phyloP scores from a whole-genome alignment of 169 alveolate species.

The Plasmodium blacklocki region DNA sequence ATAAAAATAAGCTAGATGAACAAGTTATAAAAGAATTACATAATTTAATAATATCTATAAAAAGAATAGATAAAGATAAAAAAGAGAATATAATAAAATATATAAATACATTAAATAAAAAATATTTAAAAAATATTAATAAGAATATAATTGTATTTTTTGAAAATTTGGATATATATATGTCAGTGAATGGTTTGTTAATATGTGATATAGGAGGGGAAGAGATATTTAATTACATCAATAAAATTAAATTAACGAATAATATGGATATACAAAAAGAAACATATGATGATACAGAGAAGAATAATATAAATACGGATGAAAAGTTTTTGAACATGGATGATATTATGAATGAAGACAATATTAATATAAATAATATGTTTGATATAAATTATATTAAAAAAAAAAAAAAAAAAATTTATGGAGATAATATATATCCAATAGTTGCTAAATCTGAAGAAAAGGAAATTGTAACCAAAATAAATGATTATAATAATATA shows the following conservation, averaged over 20 bases:
- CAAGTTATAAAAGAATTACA: conserved; percentile 15
- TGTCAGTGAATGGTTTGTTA: conserved; percentile 58
- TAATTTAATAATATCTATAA: conserved; percentile 26
- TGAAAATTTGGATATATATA: conserved; percentile 54
- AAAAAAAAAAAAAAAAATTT: conserved; percentile 77
- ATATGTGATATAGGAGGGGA: conserved; percentile 71
- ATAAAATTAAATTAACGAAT: conserved; percentile 2
- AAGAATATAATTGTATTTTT: conserved; percentile 29
- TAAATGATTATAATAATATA: not conserved
- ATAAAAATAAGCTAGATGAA: not conserved
- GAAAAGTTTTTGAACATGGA: not conserved
- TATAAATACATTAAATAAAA: conserved; percentile 49
- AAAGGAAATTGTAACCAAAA: not conserved
- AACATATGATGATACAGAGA: not conserved
- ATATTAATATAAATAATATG: conserved; percentile 54
- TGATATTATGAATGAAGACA: not conserved
- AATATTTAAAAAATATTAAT: conserved; percentile 26
- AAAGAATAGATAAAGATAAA: conserved; percentile 18
- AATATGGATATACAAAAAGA: not conserved
- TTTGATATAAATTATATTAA: conserved; percentile 79
- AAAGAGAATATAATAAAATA: conserved; percentile 32
- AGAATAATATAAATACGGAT: not conserved
- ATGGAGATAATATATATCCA: conserved; percentile 82
- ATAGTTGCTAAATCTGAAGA: conserved; percentile 23
- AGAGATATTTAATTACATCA: conserved; percentile 32